A percentile compares a stretch with the other conserved stretches of the same genome.
Evolutionary conservation across 164 flowering plant species (phyloP).

Genomic region (Berberis vulgaris): DNA sequence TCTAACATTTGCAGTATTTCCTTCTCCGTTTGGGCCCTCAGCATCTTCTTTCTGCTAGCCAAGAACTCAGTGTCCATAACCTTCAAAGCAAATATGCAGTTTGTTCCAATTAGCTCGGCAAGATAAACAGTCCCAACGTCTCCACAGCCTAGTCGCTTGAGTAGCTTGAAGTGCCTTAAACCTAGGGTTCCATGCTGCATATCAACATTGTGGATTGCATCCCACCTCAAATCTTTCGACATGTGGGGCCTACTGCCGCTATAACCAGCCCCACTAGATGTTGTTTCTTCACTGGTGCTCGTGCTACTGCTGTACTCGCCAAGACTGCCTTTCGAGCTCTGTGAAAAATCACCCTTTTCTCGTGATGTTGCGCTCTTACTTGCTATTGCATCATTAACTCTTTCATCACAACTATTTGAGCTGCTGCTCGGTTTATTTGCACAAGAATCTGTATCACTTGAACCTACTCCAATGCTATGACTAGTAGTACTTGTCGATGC

Average conservation of each 20-base stretch:
- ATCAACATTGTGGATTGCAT: slow-evolving; percentile 46
- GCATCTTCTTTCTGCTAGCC: slow-evolving; percentile 48
- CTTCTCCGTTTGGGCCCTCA: slow-evolving; percentile 71
- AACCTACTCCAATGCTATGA: slow-evolving; percentile 21
- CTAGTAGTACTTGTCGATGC: slow-evolving; percentile 15
- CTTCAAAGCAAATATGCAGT: slow-evolving; percentile 73
- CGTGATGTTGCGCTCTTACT: slow-evolving; percentile 38
- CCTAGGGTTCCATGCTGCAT: slow-evolving; percentile 49
- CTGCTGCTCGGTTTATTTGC: neutral
- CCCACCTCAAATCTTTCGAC: slow-evolving; percentile 86
- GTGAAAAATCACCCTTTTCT: slow-evolving; percentile 69
- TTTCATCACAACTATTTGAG: slow-evolving; percentile 15
- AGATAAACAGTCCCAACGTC: slow-evolving; percentile 88
- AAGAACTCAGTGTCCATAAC: slow-evolving; percentile 75
- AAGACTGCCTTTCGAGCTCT: slow-evolving; percentile 78
- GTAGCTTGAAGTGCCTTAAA: slow-evolving; percentile 58
- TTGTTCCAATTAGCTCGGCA: slow-evolving; percentile 57
- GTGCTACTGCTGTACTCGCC: slow-evolving; percentile 67
- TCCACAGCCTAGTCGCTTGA: slow-evolving; percentile 79
- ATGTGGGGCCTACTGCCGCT: slow-evolving; percentile 74
- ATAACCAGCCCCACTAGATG: slow-evolving; percentile 44
- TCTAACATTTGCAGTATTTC: slow-evolving; percentile 75
- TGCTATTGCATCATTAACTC: slow-evolving; percentile 16
- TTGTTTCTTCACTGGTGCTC: slow-evolving; percentile 72
- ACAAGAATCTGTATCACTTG: slow-evolving; percentile 16